phyloP scores from a whole-genome alignment of 768 basidiomycete species.

The Xerocomus spinulosus region DNA sequence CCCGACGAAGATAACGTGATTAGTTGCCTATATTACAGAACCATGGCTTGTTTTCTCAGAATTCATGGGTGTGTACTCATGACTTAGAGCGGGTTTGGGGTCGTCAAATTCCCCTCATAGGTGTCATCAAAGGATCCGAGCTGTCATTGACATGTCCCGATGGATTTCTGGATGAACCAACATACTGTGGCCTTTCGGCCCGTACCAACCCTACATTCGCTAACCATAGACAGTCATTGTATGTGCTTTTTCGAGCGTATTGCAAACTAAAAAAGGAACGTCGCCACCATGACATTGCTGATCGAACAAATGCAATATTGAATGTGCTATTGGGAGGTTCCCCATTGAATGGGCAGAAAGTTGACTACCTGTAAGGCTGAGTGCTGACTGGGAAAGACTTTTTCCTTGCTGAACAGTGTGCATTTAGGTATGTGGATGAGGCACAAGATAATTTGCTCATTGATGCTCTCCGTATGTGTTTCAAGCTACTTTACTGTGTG shows the following conservation, averaged over 20 bases:
- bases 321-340: constrained; percentile 26
- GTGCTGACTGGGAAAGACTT: neutral
- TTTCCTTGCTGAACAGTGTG: neutral
- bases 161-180: constrained; percentile 39
- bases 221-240: constrained; percentile 42
- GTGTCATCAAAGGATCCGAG: constrained; percentile 70
- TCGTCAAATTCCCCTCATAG: constrained; percentile 19
- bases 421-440: constrained; percentile 62
- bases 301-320: constrained; percentile 56
- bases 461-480: constrained; percentile 49
- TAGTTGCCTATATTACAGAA: constrained; percentile 35
- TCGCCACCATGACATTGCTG: constrained; percentile 53
- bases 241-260: constrained; percentile 53
- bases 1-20: neutral
- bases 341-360: constrained; percentile 35
- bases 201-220: constrained; percentile 55
- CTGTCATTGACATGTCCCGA: constrained; percentile 33
- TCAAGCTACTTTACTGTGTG: neutral
- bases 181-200: constrained; percentile 47
- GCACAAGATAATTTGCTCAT: constrained; percentile 69
- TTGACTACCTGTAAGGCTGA: constrained; percentile 52
- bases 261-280: constrained; percentile 38
- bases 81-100: neutral
- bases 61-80: constrained; percentile 47
- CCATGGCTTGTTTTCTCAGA: constrained; percentile 61